A percentile compares a stretch with the other conserved stretches of the same genome.
phyloP scores from a whole-genome alignment of 169 alveolate species.

The Plasmodium fragile region DNA sequence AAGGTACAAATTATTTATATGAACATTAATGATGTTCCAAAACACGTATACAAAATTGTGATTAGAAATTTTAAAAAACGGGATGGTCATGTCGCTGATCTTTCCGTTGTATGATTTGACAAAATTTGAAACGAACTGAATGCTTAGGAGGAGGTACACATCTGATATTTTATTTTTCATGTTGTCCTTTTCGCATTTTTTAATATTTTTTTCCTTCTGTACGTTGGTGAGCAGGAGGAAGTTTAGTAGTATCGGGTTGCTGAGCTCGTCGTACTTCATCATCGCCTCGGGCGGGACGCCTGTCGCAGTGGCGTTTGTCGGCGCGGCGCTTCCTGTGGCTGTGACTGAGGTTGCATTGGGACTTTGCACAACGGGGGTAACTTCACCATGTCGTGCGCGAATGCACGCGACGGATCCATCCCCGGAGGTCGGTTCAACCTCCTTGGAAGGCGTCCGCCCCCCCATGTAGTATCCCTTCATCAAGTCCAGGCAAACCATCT shows the following conservation, averaged over 20 bases:
- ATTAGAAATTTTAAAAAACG: conserved; percentile 49
- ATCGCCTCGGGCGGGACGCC: neutral
- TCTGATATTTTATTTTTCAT: conserved; percentile 73
- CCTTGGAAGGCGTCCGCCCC: neutral
- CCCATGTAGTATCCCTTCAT: neutral
- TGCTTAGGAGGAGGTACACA: conserved; percentile 37
- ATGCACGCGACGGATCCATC: neutral
- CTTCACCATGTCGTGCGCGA: neutral
- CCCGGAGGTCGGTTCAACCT: neutral
- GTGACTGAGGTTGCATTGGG: neutral
- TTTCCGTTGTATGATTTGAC: conserved; percentile 16
- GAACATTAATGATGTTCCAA: conserved; percentile 56
- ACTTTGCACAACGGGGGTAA: neutral
- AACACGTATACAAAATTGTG: conserved; percentile 47
- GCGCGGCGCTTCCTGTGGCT: too few species aligned
- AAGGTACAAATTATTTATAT: conserved; percentile 65
- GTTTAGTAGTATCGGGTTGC: conserved; percentile 65
- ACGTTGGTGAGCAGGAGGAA: conserved; percentile 44
- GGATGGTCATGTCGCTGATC: conserved; percentile 13
- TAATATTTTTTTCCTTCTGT: conserved; percentile 73
- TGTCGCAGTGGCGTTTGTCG: too few species aligned
- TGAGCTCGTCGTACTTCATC: conserved; percentile 58
- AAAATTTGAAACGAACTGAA: conserved; percentile 64
- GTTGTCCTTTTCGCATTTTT: conserved; percentile 46
- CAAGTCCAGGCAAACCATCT: neutral